Evolutionary conservation across 306 rosid species (phyloP).

Genomic region (Albizia julibrissin): DNA sequence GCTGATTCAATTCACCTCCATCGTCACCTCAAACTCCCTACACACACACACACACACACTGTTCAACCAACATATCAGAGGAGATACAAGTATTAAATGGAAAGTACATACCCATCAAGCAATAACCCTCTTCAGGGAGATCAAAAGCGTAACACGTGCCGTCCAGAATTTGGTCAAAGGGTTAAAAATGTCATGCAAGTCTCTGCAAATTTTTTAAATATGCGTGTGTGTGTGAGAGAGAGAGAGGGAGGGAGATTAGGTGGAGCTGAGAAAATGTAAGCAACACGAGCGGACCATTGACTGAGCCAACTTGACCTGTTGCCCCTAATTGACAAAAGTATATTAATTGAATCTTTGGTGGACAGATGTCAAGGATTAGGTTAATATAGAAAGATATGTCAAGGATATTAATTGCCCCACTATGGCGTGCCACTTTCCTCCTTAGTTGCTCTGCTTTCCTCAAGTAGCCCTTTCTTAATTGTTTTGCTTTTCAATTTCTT

Average conservation of each 20-base stretch:
- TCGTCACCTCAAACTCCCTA: not conserved
- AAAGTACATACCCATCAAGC: too few species aligned
- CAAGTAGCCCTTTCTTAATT: not conserved
- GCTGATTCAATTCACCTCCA: not conserved
- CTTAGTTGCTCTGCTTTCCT: not conserved
- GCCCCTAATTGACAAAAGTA: not conserved
- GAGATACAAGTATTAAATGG: not conserved
- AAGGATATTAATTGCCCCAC: too few species aligned
- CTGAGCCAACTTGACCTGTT: not conserved
- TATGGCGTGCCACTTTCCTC: not conserved
- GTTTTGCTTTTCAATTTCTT: not conserved
- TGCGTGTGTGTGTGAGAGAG: not conserved
- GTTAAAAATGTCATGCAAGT: not conserved
- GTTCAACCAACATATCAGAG: not conserved
- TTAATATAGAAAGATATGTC: not conserved
- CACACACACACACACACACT: not conserved
- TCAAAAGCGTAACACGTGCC: not conserved
- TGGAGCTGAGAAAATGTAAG: not conserved
- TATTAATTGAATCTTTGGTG: not conserved
- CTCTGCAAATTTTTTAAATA: not conserved
- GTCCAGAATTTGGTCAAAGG: not conserved
- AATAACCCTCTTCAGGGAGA: not conserved
- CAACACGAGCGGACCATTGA: not conserved
- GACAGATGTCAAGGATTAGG: not conserved
- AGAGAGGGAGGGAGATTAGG: not conserved